phyloP scores from a whole-genome alignment of 352 stramenopile genomes.

The Phytophthora cactorum region DNA sequence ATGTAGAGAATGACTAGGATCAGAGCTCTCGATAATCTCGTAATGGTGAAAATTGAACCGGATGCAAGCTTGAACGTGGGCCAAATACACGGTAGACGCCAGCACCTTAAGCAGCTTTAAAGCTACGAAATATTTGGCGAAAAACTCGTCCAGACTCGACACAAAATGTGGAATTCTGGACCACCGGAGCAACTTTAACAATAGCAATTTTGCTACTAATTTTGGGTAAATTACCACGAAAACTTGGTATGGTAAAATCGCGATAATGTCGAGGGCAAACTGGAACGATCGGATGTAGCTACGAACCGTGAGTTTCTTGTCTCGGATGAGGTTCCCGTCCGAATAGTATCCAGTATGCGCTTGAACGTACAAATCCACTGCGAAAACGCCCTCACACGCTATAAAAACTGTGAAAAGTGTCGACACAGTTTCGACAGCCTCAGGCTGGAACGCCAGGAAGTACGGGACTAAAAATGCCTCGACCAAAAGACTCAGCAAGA shows the following conservation, averaged over 20 bases:
- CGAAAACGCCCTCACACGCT: slow-evolving; percentile 51
- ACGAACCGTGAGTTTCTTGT: slow-evolving; percentile 41
- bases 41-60: slow-evolving; percentile 51
- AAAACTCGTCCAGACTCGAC: slow-evolving; percentile 59
- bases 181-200: slow-evolving; percentile 55
- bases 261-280: slow-evolving; percentile 58
- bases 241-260: slow-evolving; percentile 40
- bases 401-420: slow-evolving; percentile 36
- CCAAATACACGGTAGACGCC: slow-evolving; percentile 53
- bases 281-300: slow-evolving; percentile 54
- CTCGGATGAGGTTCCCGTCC: slow-evolving; percentile 62
- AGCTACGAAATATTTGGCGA: slow-evolving; percentile 61
- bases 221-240: slow-evolving; percentile 9
- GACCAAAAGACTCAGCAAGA: slow-evolving; percentile 52
- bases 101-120: slow-evolving; percentile 60
- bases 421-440: slow-evolving; percentile 25
- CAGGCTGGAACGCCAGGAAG: slow-evolving; percentile 48
- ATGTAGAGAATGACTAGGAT: slow-evolving; percentile 16
- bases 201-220: slow-evolving; percentile 35
- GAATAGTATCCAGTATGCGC: slow-evolving; percentile 65
- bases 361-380: slow-evolving; percentile 63
- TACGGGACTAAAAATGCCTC: slow-evolving; percentile 67
- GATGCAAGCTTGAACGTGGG: slow-evolving; percentile 62
- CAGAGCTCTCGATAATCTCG: neutral
- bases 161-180: slow-evolving; percentile 51